Percentiles rank a stretch among this genome's conserved stretches.
Conservation (phyloP, 768 basidiomycete species). For the Agrocybe chaxingu region DNA sequence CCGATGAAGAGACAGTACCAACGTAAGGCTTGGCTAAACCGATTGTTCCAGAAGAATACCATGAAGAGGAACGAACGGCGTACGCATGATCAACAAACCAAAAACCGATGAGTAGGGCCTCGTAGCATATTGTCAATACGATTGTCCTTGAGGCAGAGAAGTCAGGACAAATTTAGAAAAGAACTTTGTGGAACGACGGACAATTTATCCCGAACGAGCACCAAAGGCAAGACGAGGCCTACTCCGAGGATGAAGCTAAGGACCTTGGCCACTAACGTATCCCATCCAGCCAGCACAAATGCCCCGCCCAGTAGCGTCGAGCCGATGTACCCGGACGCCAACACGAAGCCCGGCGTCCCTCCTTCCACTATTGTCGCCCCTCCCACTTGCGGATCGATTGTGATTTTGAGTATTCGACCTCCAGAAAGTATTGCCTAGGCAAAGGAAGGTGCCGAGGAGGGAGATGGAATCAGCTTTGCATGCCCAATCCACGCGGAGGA, state of each 20-base stretch:
- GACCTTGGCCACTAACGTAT: constrained; percentile 88
- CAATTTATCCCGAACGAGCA: constrained; percentile 89
- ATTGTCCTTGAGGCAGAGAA: constrained; percentile 63
- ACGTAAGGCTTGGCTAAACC: constrained; percentile 66
- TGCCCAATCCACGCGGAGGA: constrained; percentile 10
- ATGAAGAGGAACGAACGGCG: constrained; percentile 24
- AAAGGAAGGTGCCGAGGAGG: background rate
- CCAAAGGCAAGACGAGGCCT: constrained; percentile 81
- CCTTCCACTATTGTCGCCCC: constrained; percentile 77
- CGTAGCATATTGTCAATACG: constrained; percentile 74
- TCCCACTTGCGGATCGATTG: constrained; percentile 82
- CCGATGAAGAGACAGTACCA: constrained; percentile 85
- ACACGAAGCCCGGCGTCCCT: constrained; percentile 66
- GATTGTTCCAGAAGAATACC: background rate
- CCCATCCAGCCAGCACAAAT: constrained; percentile 83
- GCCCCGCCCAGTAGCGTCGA: constrained; percentile 79
- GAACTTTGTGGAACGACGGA: constrained; percentile 36
- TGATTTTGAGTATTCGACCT: constrained; percentile 73
- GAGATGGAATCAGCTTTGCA: constrained; percentile 3
- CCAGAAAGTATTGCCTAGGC: constrained; percentile 73
- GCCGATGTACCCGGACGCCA: constrained; percentile 79
- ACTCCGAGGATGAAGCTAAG: constrained; percentile 89
- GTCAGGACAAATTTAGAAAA: background rate
- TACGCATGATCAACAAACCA: constrained; percentile 96
- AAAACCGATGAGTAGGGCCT: constrained; percentile 85